phyloP scores from a whole-genome alignment of 805 yeast species.

The Maudiozyma barnettii region DNA sequence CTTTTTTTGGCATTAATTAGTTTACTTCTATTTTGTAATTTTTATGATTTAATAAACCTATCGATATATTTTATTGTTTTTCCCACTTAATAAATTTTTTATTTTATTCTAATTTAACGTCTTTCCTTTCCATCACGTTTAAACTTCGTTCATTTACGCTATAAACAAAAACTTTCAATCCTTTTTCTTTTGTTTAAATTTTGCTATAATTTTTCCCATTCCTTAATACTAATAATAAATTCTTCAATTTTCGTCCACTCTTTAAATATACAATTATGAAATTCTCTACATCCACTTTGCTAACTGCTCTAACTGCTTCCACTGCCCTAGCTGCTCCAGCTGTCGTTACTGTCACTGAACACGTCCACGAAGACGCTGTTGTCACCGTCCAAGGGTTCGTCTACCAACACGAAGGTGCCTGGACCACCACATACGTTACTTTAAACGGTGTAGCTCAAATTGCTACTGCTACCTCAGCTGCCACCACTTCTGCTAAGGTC shows the following conservation, averaged over 20 bases:
- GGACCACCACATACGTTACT: conserved; percentile 19
- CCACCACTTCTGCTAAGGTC: conserved; percentile 3
- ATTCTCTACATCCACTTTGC: conserved; percentile 6
- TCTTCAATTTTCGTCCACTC: neutral
- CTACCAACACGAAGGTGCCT: conserved; percentile 21
- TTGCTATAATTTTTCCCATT: neutral
- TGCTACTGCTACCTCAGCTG: conserved; percentile 4
- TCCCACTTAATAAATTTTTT: no score
- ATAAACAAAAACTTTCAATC: neutral
- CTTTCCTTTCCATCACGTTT: no score
- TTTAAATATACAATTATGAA: conserved; percentile 3
- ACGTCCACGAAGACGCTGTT: conserved; percentile 18
- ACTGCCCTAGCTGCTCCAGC: conserved; percentile 22
- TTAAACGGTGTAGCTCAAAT: conserved; percentile 7
- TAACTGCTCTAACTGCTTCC: conserved; percentile 8
- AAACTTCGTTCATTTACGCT: neutral
- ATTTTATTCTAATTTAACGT: no score
- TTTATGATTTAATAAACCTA: no score
- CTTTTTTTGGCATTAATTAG: no score
- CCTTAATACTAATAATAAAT: neutral
- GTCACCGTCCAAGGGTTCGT: conserved; percentile 24
- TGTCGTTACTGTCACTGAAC: conserved; percentile 25
- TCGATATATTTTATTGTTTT: no score
- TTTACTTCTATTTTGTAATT: no score
- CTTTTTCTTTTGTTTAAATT: neutral